A percentile compares a stretch with the other conserved stretches of the same genome.
Evolutionary conservation across 208 protist species (phyloP).

Genomic region (Wallacemonas sp.): DNA sequence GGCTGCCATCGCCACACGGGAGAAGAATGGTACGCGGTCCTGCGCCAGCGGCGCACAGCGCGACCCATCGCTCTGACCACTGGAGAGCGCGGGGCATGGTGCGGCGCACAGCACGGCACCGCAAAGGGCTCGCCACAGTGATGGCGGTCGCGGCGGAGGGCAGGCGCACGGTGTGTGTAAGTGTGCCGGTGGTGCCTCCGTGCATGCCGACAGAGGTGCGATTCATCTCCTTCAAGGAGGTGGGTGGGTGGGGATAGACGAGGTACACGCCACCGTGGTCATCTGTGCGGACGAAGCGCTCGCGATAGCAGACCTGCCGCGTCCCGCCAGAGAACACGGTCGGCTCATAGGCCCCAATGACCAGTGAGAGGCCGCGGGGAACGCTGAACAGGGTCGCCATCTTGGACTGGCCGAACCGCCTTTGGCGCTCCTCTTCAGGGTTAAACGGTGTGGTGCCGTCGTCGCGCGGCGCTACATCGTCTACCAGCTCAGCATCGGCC

Average conservation of each 20-base stretch:
- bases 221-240: conserved; percentile 28
- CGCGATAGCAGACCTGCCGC: conserved; percentile 14
- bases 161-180: conserved; percentile 10
- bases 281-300: conserved; percentile 43
- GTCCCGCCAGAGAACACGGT: conserved; percentile 1
- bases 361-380: background rate
- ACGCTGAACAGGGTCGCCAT: conserved; percentile 2
- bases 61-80: conserved; percentile 20
- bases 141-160: conserved; percentile 22
- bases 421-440: conserved; percentile 2
- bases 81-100: conserved; percentile 25
- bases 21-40: conserved; percentile 35
- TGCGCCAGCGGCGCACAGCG: conserved; percentile 26
- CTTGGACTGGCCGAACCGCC: conserved; percentile 1
- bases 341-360: background rate
- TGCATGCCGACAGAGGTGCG: conserved; percentile 1
- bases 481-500: background rate
- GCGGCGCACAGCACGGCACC: conserved; percentile 25
- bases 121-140: conserved; percentile 20
- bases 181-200: conserved; percentile 1
- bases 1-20: conserved; percentile 61
- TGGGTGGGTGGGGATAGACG: conserved; percentile 26
- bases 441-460: conserved; percentile 11
- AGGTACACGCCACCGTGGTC: conserved; percentile 40
- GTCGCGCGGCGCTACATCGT: background rate